Percentiles rank a stretch among this genome's conserved stretches.
phyloP scores from a whole-genome alignment of 176 grass and related monocot species.

The Echinochloa phyllopogon region DNA sequence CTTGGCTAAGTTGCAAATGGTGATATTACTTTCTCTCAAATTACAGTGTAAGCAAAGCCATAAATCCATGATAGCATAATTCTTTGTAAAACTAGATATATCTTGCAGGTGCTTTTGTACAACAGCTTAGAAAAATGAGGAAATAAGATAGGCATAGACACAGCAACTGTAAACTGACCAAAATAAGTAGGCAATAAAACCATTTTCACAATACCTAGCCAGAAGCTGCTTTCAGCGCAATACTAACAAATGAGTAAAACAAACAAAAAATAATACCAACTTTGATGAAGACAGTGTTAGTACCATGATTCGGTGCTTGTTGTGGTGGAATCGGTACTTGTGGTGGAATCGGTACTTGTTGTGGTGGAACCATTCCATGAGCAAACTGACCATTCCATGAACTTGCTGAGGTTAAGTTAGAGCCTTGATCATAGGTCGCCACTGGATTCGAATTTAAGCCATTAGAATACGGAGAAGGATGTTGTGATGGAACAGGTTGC shows the following conservation, averaged over 20 bases:
- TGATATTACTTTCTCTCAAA: neutral
- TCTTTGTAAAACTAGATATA: neutral
- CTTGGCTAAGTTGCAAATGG: neutral
- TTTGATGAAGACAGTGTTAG: slow-evolving; percentile 2
- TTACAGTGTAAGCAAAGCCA: neutral
- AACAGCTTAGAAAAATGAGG: neutral
- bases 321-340: slow-evolving; percentile 43
- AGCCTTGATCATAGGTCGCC: slow-evolving; percentile 55
- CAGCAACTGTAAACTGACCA: neutral
- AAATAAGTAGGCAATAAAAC: neutral
- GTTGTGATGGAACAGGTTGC: slow-evolving; percentile 48
- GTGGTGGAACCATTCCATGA: slow-evolving; percentile 48
- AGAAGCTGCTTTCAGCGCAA: neutral
- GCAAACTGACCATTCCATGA: slow-evolving; percentile 75
- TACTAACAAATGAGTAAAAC: slow-evolving; percentile 2
- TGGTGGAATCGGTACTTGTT: slow-evolving; percentile 45
- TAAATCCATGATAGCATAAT: neutral
- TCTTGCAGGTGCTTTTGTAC: neutral
- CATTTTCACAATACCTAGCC: neutral
- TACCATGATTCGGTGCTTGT: slow-evolving; percentile 66
- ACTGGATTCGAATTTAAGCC: slow-evolving; percentile 51
- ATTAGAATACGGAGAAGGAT: slow-evolving; percentile 65
- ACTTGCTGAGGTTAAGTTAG: slow-evolving; percentile 53
- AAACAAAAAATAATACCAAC: slow-evolving; percentile 10
- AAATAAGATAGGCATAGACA: neutral